Percentiles rank a stretch among this genome's conserved stretches.
Evolutionary conservation across 805 yeast genomes (phyloP).

Genomic region (Torulaspora franciscae): DNA sequence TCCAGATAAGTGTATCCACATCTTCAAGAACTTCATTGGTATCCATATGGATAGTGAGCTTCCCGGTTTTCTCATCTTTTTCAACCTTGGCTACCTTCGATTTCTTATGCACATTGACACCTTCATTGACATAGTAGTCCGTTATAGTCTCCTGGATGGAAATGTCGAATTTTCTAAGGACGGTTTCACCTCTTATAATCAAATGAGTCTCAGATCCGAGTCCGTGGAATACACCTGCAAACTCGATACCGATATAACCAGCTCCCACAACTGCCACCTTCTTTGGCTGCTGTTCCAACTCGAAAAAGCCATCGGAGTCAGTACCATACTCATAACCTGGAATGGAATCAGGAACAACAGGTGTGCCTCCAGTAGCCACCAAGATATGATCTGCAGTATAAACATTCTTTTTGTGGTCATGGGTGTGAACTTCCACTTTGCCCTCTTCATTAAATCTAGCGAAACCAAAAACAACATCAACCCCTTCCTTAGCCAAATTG

Average conservation of each 20-base stretch:
- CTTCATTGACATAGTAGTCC: constrained; percentile 72
- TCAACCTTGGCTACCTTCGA: constrained; percentile 48
- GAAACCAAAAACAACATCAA: constrained; percentile 79
- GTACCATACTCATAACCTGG: constrained; percentile 82
- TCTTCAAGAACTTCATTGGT: constrained; percentile 46
- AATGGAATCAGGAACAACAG: constrained; percentile 59
- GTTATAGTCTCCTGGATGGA: constrained; percentile 75
- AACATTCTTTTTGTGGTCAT: constrained; percentile 52
- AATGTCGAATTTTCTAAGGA: constrained; percentile 82
- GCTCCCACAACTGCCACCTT: constrained; percentile 95
- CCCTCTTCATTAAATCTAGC: constrained; percentile 71
- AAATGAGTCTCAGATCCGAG: constrained; percentile 82
- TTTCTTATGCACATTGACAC: constrained; percentile 73
- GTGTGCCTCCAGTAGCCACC: constrained; percentile 91
- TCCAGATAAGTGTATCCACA: constrained; percentile 87
- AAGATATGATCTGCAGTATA: constrained; percentile 79
- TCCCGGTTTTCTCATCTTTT: constrained; percentile 44
- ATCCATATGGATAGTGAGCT: constrained; percentile 45
- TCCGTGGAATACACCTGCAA: constrained; percentile 89
- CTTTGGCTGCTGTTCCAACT: constrained; percentile 76
- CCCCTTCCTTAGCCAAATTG: constrained; percentile 83
- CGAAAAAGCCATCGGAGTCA: constrained; percentile 88
- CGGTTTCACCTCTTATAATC: constrained; percentile 86
- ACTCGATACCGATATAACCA: constrained; percentile 94
- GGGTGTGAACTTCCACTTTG: constrained; percentile 69